Conservation (phyloP, 1,284 basidiomycete genomes). For the Ustilago shanxiensis region DNA sequence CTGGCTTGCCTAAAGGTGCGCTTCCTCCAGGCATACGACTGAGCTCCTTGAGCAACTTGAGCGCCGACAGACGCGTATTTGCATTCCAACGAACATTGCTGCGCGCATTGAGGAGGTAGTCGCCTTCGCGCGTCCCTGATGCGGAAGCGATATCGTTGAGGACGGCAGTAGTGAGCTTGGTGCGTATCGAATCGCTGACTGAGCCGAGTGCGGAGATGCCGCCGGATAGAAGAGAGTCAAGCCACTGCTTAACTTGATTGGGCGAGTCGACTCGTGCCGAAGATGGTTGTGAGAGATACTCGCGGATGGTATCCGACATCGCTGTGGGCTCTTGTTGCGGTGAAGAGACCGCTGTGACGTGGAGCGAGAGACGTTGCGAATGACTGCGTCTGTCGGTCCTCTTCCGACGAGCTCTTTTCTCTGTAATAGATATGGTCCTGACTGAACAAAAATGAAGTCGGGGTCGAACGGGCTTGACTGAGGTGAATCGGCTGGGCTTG, state of each 20-base stretch:
- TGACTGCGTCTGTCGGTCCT: not conserved
- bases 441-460: not conserved
- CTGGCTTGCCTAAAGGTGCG: slow-evolving; percentile 32
- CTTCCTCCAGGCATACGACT: slow-evolving; percentile 56
- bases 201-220: slow-evolving; percentile 30
- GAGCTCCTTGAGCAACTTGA: slow-evolving; percentile 58
- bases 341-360: not conserved
- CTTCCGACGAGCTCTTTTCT: not conserved
- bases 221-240: slow-evolving; percentile 28
- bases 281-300: slow-evolving; percentile 45
- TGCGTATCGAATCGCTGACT: slow-evolving; percentile 41
- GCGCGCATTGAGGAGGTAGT: slow-evolving; percentile 37
- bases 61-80: slow-evolving; percentile 34
- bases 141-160: slow-evolving; percentile 39
- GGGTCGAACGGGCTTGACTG: no score
- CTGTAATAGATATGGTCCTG: no score
- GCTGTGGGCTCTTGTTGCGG: not conserved
- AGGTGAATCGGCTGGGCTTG: no score
- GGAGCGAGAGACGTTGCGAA: not conserved
- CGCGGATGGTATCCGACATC: slow-evolving; percentile 37
- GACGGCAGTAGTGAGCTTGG: slow-evolving; percentile 39
- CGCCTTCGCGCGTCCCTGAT: slow-evolving; percentile 37
- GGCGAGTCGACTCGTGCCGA: slow-evolving; percentile 31
- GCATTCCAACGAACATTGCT: slow-evolving; percentile 32
- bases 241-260: slow-evolving; percentile 30